A percentile compares a stretch with the other conserved stretches of the same genome.
Conservation (phyloP, 2,329 filamentous ascomycete genomes). For the Tolypocladium inflatum region DNA sequence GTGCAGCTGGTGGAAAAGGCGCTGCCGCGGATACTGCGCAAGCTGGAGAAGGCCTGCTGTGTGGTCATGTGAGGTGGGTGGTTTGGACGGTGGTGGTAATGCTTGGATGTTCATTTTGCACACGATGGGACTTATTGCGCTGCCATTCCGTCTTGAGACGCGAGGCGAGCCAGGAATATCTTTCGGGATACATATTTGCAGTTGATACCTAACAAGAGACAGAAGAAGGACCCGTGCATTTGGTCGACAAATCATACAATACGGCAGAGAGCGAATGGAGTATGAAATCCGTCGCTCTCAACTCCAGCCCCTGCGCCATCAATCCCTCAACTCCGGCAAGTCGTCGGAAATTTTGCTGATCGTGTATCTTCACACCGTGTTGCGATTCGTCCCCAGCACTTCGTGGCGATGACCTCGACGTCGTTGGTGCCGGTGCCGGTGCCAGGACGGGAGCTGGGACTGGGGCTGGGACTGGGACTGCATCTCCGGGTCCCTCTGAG, state of each 20-base stretch:
- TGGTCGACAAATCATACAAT: not conserved
- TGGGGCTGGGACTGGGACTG: not conserved
- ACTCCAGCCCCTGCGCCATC: not conserved
- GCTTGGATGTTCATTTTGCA: not conserved
- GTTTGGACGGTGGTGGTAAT: not conserved
- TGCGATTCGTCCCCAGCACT: not conserved
- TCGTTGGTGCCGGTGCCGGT: not conserved
- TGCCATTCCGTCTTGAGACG: not conserved
- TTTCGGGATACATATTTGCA: not conserved
- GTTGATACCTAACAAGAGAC: not conserved
- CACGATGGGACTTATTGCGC: not conserved
- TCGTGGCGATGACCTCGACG: not conserved
- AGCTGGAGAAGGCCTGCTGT: constrained; percentile 62
- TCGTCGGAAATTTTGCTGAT: not conserved
- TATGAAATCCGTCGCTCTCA: not conserved
- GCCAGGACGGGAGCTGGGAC: not conserved
- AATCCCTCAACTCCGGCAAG: not conserved
- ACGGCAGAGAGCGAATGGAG: not conserved
- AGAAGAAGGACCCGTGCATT: not conserved
- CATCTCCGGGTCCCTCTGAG: constrained; percentile 7
- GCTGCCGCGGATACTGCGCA: constrained; percentile 50
- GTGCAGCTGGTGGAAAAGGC: constrained; percentile 52
- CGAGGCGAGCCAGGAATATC: not conserved
- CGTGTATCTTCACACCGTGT: not conserved
- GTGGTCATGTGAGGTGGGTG: constrained; percentile 54